phyloP scores from a whole-genome alignment of 2,329 filamentous ascomycete genomes.

The Rhexocercosporidium sp. region DNA sequence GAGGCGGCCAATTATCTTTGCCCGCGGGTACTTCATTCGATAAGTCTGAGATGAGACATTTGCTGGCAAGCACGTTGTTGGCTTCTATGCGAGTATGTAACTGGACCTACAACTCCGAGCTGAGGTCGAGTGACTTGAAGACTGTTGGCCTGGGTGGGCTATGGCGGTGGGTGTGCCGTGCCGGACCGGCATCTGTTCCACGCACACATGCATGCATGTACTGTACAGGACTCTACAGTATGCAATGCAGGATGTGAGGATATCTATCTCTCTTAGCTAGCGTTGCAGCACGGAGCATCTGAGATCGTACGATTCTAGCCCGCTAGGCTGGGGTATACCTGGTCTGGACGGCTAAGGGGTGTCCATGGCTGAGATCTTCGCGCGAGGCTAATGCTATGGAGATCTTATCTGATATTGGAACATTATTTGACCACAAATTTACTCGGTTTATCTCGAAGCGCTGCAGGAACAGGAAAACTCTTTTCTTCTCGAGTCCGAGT shows the following conservation, averaged over 20 bases:
- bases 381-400: neutral
- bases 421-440: neutral
- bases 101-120: neutral
- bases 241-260: neutral
- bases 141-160: neutral
- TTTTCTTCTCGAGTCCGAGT: neutral
- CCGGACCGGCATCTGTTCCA: conserved; percentile 6
- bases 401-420: conserved; percentile 5
- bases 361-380: neutral
- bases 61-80: neutral
- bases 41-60: neutral
- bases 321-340: conserved; percentile 6
- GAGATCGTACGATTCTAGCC: neutral
- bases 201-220: too few species aligned
- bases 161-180: neutral
- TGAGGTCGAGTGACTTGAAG: neutral
- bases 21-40: neutral
- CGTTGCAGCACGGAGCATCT: neutral
- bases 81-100: neutral
- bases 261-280: neutral
- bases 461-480: neutral
- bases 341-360: neutral
- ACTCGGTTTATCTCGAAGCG: too few species aligned
- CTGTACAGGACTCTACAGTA: too few species aligned
- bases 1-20: neutral